These are phyloP conservation scores for Yarrowia phangngaensis DNA, from an alignment of 805 yeast species.

Conservation along the genomic window DNA sequence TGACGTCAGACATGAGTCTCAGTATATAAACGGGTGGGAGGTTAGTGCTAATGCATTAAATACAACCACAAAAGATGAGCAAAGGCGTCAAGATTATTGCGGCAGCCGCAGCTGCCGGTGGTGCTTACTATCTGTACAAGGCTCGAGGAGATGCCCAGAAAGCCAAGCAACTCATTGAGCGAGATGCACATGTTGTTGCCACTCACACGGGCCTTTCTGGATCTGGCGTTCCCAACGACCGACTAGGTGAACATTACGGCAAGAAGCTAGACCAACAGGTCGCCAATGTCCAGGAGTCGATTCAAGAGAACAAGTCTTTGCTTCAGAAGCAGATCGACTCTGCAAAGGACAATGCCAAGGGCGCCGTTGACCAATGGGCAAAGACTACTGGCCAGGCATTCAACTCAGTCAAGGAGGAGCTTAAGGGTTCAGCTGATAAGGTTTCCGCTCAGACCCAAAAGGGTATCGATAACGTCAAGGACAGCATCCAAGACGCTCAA, in stretches of 20 bases:
- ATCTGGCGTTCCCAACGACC: slow-evolving; percentile 20
- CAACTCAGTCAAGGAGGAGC: slow-evolving; percentile 18
- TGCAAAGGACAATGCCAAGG: slow-evolving; percentile 26
- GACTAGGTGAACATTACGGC: slow-evolving; percentile 28
- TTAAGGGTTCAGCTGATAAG: slow-evolving; percentile 9
- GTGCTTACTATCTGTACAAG: slow-evolving; percentile 31
- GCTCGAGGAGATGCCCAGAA: slow-evolving; percentile 28
- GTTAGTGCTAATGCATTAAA: no score
- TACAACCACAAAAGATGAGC: slow-evolving; percentile 23
- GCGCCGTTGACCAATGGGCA: slow-evolving; percentile 14
- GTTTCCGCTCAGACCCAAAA: slow-evolving; percentile 21
- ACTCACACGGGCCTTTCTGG: slow-evolving; percentile 5
- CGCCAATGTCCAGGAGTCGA: neutral
- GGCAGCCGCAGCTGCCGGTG: slow-evolving; percentile 30
- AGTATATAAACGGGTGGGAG: slow-evolving; percentile 9
- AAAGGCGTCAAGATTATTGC: slow-evolving; percentile 29
- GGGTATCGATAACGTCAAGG: slow-evolving; percentile 24
- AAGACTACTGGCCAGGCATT: slow-evolving; percentile 13
- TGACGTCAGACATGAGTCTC: no score
- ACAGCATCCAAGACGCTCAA: slow-evolving; percentile 7
- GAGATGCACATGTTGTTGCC: slow-evolving; percentile 26
- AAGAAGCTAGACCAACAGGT: slow-evolving; percentile 27
- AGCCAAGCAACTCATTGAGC: slow-evolving; percentile 31
- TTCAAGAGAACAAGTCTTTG: slow-evolving; percentile 2
- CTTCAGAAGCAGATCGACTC: slow-evolving; percentile 23